These are phyloP conservation scores for Aureobasidium sp. DNA, from an alignment of 2,329 filamentous ascomycete species.

Conservation along the genomic window DNA sequence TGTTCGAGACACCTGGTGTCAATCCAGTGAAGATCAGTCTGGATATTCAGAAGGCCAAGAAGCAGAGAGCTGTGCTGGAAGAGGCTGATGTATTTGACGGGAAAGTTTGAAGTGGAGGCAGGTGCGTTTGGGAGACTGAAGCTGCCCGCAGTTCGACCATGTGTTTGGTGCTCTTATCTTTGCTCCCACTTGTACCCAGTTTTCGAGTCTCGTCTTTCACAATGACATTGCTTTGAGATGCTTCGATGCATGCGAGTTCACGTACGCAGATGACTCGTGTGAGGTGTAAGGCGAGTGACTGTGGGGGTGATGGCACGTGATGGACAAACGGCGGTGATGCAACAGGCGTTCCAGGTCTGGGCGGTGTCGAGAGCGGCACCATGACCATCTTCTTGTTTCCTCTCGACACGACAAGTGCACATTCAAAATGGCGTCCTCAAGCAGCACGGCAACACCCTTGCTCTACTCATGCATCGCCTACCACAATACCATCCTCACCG, in stretches of 20 bases:
- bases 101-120: not conserved
- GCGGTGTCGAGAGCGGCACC: constrained; percentile 68
- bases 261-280: no score
- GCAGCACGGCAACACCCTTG: constrained; percentile 28
- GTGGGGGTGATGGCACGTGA: not conserved
- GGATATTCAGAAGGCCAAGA: constrained; percentile 28
- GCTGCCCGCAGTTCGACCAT: not conserved
- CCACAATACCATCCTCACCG: constrained; percentile 83
- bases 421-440: constrained; percentile 30
- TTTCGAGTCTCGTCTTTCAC: no score
- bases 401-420: constrained; percentile 91
- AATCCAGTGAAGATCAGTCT: constrained; percentile 39
- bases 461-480: constrained; percentile 78
- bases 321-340: not conserved
- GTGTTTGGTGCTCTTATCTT: no score
- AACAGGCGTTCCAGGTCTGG: not conserved
- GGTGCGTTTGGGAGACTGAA: not conserved
- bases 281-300: not conserved
- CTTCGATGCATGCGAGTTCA: no score
- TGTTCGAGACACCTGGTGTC: constrained; percentile 46
- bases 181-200: no score
- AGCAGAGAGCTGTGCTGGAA: constrained; percentile 17
- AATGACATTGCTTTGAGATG: no score
- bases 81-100: not conserved
- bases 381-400: constrained; percentile 74